phyloP scores from a whole-genome alignment of 2,329 filamentous ascomycete species.

The Phialocephala sp. region DNA sequence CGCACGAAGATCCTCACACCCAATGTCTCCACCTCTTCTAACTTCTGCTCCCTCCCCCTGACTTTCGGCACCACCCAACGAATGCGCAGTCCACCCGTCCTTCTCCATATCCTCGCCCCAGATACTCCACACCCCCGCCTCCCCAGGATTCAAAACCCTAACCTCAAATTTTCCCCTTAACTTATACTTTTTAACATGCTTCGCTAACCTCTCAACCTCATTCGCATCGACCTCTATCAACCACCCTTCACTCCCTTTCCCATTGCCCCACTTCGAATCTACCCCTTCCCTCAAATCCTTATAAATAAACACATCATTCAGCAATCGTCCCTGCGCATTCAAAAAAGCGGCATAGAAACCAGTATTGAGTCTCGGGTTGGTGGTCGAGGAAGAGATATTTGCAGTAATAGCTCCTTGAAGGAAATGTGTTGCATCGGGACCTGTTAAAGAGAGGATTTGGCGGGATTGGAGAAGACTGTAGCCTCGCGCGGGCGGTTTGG shows the following conservation, averaged over 20 bases:
- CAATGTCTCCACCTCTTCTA: conserved; percentile 35
- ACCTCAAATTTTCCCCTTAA: conserved; percentile 79
- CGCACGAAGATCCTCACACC: conserved; percentile 55
- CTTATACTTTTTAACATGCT: conserved; percentile 84
- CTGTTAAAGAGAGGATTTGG: conserved; percentile 78
- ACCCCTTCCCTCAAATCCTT: conserved; percentile 45
- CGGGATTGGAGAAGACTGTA: conserved; percentile 71
- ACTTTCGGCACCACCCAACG: conserved; percentile 8
- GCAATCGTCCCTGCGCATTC: conserved; percentile 80
- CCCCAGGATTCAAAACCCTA: conserved; percentile 66
- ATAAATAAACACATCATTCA: conserved; percentile 93
- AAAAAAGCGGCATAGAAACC: conserved; percentile 85
- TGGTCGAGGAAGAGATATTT: conserved; percentile 53
- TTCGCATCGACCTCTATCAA: conserved; percentile 82
- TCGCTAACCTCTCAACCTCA: conserved; percentile 65
- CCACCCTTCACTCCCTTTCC: conserved; percentile 51
- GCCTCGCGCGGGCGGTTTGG: conserved; percentile 53
- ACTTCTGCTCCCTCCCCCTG: background rate
- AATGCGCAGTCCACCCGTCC: conserved; percentile 28
- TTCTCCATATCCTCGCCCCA: conserved; percentile 55
- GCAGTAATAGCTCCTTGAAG: conserved; percentile 88
- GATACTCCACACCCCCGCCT: conserved; percentile 72
- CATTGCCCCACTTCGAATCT: background rate
- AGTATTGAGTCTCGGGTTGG: conserved; percentile 25
- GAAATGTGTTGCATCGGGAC: conserved; percentile 80